Conservation (phyloP, 352 stramenopile species). For the Phytophthora melonis region DNA sequence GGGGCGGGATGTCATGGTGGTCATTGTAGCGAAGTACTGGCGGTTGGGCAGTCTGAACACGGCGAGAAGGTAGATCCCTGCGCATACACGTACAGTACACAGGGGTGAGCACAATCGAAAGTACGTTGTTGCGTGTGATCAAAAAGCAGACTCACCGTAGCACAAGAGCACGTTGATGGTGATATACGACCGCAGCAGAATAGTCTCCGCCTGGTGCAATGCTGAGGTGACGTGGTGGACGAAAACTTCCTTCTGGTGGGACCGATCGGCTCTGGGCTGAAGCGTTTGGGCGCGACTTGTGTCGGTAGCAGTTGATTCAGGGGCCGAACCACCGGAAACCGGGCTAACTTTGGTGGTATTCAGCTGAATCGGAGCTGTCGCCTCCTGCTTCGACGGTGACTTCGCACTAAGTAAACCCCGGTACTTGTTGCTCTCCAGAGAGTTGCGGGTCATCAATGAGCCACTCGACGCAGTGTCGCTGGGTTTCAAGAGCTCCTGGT, state of each 20-base stretch:
- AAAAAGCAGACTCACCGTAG: neutral
- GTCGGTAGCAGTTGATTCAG: too few species aligned
- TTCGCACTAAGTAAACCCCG: too few species aligned
- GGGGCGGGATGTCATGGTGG: constrained; percentile 17
- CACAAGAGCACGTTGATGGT: neutral
- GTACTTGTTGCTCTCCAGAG: too few species aligned
- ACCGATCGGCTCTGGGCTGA: neutral
- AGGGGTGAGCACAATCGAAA: too few species aligned
- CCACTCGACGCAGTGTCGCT: too few species aligned
- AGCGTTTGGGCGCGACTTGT: too few species aligned
- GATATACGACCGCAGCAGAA: constrained; percentile 34
- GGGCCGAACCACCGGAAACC: too few species aligned
- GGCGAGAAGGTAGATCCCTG: constrained; percentile 29
- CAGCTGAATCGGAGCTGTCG: too few species aligned
- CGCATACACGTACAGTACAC: neutral
- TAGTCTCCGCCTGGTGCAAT: constrained; percentile 36
- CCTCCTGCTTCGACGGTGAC: too few species aligned
- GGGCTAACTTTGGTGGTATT: too few species aligned
- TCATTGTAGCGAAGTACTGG: constrained; percentile 37
- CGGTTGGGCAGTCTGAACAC: constrained; percentile 38
- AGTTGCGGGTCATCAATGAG: too few species aligned
- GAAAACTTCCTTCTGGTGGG: constrained; percentile 23
- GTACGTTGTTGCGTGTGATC: too few species aligned
- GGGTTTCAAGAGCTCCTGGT: neutral
- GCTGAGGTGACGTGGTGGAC: constrained; percentile 8